Percentiles rank a stretch among this genome's conserved stretches.
Evolutionary conservation across 2,329 filamentous ascomycete species (phyloP).

Genomic region (Cytospora paraplurivora): DNA sequence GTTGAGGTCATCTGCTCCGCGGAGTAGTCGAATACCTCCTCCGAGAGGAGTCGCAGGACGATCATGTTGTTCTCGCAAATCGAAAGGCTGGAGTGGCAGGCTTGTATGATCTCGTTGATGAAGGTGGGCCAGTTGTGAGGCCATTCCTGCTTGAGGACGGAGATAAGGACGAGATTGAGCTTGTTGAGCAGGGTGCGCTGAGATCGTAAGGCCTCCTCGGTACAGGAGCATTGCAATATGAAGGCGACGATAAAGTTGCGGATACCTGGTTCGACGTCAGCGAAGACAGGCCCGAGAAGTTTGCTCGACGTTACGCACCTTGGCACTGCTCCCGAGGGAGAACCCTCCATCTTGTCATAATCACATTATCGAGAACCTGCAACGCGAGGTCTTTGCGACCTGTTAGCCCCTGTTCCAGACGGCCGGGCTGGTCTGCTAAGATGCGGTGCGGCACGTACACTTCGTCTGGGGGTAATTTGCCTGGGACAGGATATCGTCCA

Average conservation of each 20-base stretch:
- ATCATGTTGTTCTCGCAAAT: constrained; percentile 99
- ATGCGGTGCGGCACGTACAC: constrained; percentile 60
- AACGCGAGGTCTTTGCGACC: constrained; percentile 73
- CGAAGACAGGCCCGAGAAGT: neutral
- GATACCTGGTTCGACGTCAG: constrained; percentile 66
- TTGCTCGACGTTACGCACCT: constrained; percentile 54
- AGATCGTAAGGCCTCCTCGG: constrained; percentile 81
- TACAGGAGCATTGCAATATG: constrained; percentile 90
- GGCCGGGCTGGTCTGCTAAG: constrained; percentile 15
- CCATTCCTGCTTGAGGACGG: constrained; percentile 97
- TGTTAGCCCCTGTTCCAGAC: constrained; percentile 16
- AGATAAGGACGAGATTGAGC: constrained; percentile 95
- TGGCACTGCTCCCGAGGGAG: constrained; percentile 94
- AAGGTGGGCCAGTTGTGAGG: constrained; percentile 99
- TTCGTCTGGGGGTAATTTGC: constrained; percentile 95
- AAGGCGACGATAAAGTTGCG: constrained; percentile 99
- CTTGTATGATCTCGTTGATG: constrained; percentile 98
- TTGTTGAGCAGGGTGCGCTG: constrained; percentile 95
- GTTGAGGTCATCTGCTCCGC: constrained; percentile 99
- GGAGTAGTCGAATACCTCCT: constrained; percentile 99
- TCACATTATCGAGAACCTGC: constrained; percentile 96
- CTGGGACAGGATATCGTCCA: constrained; percentile 94
- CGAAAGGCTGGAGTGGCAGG: constrained; percentile 90
- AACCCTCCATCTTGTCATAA: constrained; percentile 99
- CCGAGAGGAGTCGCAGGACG: constrained; percentile 89